phyloP scores from a whole-genome alignment of 2,329 filamentous ascomycete species.

The Fusarium newnesense region DNA sequence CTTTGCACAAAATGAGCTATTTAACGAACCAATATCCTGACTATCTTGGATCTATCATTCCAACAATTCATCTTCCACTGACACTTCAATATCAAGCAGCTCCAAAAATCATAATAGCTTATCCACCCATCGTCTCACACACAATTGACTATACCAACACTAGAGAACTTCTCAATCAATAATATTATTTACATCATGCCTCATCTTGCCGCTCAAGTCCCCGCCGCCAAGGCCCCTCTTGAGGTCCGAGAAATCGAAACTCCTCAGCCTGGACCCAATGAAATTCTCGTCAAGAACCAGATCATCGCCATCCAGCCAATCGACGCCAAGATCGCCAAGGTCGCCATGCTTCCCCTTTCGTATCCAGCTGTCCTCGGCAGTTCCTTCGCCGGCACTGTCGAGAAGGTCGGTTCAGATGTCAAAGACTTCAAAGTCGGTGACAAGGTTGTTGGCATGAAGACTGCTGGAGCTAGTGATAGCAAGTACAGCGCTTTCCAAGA shows the following conservation, averaged over 20 bases:
- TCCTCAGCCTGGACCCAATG: slow-evolving; percentile 27
- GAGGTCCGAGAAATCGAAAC: slow-evolving; percentile 26
- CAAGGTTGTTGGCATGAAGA: slow-evolving; percentile 31
- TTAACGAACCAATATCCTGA: neutral
- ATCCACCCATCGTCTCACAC: accelerated
- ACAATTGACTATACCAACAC: accelerated
- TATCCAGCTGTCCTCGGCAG: slow-evolving; percentile 31
- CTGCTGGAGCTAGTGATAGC: slow-evolving; percentile 20
- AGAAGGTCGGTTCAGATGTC: slow-evolving; percentile 10
- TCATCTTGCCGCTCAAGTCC: slow-evolving; percentile 30
- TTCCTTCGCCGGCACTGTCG: slow-evolving; percentile 31
- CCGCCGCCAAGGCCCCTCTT: slow-evolving; percentile 26
- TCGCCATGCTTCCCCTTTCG: slow-evolving; percentile 29
- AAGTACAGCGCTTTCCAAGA: slow-evolving; percentile 34
- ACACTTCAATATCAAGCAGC: neutral
- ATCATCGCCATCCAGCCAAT: slow-evolving; percentile 33
- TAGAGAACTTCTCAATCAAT: accelerated
- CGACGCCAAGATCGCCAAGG: slow-evolving; percentile 35
- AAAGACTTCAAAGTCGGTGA: slow-evolving; percentile 25
- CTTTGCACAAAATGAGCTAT: neutral
- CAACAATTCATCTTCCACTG: accelerated
- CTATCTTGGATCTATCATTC: accelerated
- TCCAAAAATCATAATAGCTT: accelerated
- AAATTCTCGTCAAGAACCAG: slow-evolving; percentile 34
- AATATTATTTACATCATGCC: neutral